Conservation (phyloP, 1,139 yeast genomes). For the Zygosaccharomyces sapae region DNA sequence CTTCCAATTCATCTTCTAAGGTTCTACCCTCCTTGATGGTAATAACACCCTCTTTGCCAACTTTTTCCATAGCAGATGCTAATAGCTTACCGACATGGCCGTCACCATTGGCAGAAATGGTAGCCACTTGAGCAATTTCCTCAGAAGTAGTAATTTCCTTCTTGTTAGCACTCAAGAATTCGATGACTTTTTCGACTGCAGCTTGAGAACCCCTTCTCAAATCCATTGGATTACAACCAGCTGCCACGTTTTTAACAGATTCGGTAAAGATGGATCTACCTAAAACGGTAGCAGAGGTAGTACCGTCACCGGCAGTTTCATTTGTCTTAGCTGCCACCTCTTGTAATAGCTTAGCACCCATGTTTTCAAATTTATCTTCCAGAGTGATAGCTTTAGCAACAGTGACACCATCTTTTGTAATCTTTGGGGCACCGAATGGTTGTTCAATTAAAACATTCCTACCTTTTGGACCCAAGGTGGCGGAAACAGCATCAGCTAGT, state of each 20-base stretch:
- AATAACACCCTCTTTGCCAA: constrained; percentile 98
- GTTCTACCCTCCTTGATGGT: constrained; percentile 98
- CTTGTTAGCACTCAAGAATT: constrained; percentile 82
- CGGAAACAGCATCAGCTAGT: constrained; percentile 94
- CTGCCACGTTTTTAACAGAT: constrained; percentile 96
- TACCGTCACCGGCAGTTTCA: constrained; percentile 99
- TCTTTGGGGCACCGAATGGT: constrained; percentile 95
- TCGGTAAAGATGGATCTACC: constrained; percentile 98
- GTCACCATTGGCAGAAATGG: constrained; percentile 98
- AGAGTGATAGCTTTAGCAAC: constrained; percentile 87
- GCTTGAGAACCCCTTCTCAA: constrained; percentile 98
- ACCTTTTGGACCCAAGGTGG: constrained; percentile 97
- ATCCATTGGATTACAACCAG: constrained; percentile 99
- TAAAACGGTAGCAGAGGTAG: constrained; percentile 95
- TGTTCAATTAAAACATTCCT: constrained; percentile 97
- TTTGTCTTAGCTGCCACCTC: constrained; percentile 98
- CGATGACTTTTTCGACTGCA: constrained; percentile 95
- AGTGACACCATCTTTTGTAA: constrained; percentile 99
- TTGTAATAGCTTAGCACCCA: constrained; percentile 91
- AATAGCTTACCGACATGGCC: constrained; percentile 86
- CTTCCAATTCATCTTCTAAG: constrained; percentile 93
- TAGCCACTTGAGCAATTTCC: constrained; percentile 98
- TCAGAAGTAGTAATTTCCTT: constrained; percentile 95
- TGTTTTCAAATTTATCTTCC: constrained; percentile 89
- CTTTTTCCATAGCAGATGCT: constrained; percentile 98